Conservation (phyloP, 345 rosid genomes). For the Hevea brasiliensis region DNA sequence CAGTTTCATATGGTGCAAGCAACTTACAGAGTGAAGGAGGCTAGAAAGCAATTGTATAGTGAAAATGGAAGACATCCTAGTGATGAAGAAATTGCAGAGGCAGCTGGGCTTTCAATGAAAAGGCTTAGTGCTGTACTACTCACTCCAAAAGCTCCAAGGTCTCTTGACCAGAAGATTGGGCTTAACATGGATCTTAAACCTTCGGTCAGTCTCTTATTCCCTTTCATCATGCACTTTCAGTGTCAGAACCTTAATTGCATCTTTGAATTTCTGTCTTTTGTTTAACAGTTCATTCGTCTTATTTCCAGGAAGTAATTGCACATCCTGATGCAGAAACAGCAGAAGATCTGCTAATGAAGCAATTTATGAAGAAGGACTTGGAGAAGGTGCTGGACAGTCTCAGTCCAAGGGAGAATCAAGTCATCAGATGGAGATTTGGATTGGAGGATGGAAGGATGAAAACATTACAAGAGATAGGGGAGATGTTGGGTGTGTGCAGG, state of each 20-base stretch:
- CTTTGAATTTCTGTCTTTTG: not conserved
- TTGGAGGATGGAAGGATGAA: constrained; percentile 86
- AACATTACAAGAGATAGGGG: constrained; percentile 94
- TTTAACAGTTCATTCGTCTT: constrained; percentile 7
- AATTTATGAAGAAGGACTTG: constrained; percentile 81
- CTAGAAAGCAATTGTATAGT: constrained; percentile 64
- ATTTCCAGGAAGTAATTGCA: constrained; percentile 71
- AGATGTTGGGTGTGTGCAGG: constrained; percentile 73
- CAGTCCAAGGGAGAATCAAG: constrained; percentile 70
- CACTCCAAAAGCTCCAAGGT: constrained; percentile 77
- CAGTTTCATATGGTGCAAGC: constrained; percentile 98
- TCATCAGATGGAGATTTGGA: constrained; percentile 85
- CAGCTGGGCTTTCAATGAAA: constrained; percentile 87
- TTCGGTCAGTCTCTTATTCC: constrained; percentile 47
- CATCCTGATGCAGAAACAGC: constrained; percentile 76
- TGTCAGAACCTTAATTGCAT: not conserved
- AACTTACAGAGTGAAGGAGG: constrained; percentile 85
- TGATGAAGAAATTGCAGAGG: constrained; percentile 83
- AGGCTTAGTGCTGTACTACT: constrained; percentile 71
- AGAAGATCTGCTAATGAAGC: constrained; percentile 65
- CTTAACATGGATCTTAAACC: constrained; percentile 76
- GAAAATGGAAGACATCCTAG: constrained; percentile 72
- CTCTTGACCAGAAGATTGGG: constrained; percentile 90
- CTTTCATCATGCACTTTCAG: not conserved
- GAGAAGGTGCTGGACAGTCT: constrained; percentile 75